These are phyloP conservation scores for Candida dendrica DNA, from an alignment of 805 yeast species.

Conservation along the genomic window DNA sequence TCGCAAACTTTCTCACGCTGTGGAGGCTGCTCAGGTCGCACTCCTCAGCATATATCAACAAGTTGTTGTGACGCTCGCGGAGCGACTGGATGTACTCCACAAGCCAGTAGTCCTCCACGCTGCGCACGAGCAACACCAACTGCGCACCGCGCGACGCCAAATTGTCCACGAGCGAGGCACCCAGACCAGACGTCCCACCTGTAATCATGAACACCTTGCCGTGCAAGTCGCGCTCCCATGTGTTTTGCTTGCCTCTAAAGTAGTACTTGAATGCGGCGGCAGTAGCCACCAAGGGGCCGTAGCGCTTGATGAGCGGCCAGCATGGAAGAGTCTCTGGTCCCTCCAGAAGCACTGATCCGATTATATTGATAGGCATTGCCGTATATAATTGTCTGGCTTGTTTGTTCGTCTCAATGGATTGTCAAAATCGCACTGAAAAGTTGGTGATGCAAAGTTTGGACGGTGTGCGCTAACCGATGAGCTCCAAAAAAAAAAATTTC, in stretches of 20 bases:
- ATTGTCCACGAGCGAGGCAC: slow-evolving; percentile 67
- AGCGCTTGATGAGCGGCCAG: slow-evolving; percentile 49
- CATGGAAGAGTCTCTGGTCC: slow-evolving; percentile 77
- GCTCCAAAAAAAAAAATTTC: no score
- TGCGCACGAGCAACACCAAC: slow-evolving; percentile 61
- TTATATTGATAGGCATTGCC: slow-evolving; percentile 80
- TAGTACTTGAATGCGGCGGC: slow-evolving; percentile 56
- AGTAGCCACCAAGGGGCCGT: slow-evolving; percentile 47
- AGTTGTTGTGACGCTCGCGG: slow-evolving; percentile 61
- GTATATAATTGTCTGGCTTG: no score
- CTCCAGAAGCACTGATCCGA: slow-evolving; percentile 59
- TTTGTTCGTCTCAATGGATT: no score
- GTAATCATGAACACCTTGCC: slow-evolving; percentile 79
- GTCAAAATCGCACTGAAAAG: no score
- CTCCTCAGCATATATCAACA: slow-evolving; percentile 81
- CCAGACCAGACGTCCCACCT: slow-evolving; percentile 94
- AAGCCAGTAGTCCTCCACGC: slow-evolving; percentile 63
- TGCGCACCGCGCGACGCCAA: slow-evolving; percentile 85
- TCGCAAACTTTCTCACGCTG: slow-evolving; percentile 83
- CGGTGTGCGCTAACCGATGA: no score
- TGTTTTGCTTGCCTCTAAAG: slow-evolving; percentile 72
- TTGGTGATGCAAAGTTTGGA: no score
- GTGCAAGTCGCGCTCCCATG: slow-evolving; percentile 90
- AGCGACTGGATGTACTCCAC: slow-evolving; percentile 74
- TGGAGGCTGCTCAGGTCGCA: slow-evolving; percentile 72